phyloP scores from a whole-genome alignment of 2,329 filamentous ascomycete genomes.

The Diaporthe ilicicola region DNA sequence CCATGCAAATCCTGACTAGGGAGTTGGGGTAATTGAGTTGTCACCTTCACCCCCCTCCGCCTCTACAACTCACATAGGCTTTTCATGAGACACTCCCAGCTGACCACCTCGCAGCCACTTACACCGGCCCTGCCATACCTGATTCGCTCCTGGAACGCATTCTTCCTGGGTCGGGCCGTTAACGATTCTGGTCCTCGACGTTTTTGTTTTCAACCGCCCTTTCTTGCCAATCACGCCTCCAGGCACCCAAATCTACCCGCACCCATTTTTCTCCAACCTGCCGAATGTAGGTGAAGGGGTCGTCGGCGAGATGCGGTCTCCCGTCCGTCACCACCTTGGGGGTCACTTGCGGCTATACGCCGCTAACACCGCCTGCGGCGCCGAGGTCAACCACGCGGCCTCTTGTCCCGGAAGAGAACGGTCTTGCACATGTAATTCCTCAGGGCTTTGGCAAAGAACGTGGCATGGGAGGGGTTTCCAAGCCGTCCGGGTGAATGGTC shows the following conservation, averaged over 20 bases:
- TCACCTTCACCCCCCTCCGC: conserved; percentile 10
- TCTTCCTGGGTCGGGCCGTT: conserved; percentile 24
- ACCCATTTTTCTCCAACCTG: conserved; percentile 1
- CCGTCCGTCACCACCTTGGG: conserved; percentile 9
- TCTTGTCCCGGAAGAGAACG: conserved; percentile 2
- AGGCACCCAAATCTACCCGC: background rate
- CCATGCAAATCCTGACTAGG: conserved; percentile 8
- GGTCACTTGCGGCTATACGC: conserved; percentile 10
- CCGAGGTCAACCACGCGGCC: conserved; percentile 6
- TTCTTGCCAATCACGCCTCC: conserved; percentile 14
- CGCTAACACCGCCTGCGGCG: conserved; percentile 11
- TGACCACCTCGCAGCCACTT: conserved; percentile 25
- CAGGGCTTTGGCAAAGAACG: background rate
- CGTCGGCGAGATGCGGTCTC: conserved; percentile 5
- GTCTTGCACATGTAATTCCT: conserved; percentile 3
- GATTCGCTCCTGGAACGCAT: conserved; percentile 15
- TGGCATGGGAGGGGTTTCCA: background rate
- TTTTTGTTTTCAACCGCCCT: background rate
- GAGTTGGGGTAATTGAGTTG: conserved; percentile 18
- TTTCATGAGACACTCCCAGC: conserved; percentile 15
- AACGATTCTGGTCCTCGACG: conserved; percentile 10
- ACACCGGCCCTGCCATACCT: background rate
- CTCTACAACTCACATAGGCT: conserved; percentile 13
- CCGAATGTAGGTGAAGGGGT: background rate
- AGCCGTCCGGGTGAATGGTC: background rate